Evolutionary conservation across 257 asterid genomes (phyloP).

Genomic region (Solanum clarkiae): DNA sequence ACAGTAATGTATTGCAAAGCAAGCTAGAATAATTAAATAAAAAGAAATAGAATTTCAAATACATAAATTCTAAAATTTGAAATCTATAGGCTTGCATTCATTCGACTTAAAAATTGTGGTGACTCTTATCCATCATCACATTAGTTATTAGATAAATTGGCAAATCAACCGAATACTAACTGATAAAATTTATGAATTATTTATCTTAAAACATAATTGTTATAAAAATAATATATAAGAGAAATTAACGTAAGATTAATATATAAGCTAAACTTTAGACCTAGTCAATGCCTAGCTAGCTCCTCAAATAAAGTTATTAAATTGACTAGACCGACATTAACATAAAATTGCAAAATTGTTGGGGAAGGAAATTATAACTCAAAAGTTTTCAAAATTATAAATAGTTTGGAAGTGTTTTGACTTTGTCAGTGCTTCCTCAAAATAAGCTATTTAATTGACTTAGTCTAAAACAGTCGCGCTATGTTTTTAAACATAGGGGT

Average conservation of each 20-base stretch:
- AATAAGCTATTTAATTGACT: background rate
- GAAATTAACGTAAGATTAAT: too few species aligned
- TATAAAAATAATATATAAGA: too few species aligned
- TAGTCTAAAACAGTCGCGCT: too few species aligned
- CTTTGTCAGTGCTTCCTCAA: background rate
- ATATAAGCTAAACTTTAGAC: background rate
- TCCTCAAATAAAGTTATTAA: background rate
- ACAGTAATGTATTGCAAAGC: background rate
- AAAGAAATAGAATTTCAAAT: background rate
- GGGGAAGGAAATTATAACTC: background rate
- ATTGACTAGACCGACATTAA: background rate
- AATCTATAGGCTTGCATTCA: too few species aligned
- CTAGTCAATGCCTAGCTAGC: background rate
- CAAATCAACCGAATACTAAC: too few species aligned
- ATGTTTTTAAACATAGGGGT: too few species aligned
- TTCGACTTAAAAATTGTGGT: too few species aligned
- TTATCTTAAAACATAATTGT: too few species aligned
- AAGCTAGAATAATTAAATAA: background rate
- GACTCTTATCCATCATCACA: too few species aligned
- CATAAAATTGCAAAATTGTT: background rate
- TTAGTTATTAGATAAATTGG: too few species aligned
- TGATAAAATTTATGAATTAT: too few species aligned
- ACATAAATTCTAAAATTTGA: too few species aligned
- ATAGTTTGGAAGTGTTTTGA: background rate
- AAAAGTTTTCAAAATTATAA: background rate